These are phyloP conservation scores for Rubia tinctorum DNA, from an alignment of 305 asterid species.

Conservation along the genomic window DNA sequence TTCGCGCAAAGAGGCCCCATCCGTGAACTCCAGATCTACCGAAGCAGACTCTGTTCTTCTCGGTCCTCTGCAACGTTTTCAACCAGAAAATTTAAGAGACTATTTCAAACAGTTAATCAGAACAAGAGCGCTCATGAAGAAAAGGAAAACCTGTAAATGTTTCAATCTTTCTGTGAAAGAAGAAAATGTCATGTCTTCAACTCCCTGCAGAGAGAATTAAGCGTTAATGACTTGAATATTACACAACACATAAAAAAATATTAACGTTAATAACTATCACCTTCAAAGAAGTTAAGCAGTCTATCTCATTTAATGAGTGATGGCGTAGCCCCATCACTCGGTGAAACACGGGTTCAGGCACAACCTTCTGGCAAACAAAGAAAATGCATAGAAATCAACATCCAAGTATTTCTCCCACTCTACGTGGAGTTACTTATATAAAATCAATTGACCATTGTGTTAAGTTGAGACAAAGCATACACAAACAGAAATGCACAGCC, in stretches of 20 bases:
- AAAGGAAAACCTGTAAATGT: constrained; percentile 58
- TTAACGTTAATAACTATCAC: constrained; percentile 32
- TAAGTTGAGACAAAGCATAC: constrained; percentile 3
- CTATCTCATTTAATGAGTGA: constrained; percentile 64
- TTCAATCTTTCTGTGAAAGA: constrained; percentile 73
- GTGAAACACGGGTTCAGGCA: constrained; percentile 57
- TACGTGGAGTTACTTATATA: too few species aligned
- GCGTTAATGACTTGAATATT: not conserved
- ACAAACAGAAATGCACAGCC: constrained; percentile 5
- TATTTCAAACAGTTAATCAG: not conserved
- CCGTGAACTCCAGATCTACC: constrained; percentile 99
- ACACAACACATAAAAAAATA: not conserved
- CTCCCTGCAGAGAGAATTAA: constrained; percentile 41
- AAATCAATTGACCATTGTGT: not conserved
- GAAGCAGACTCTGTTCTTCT: constrained; percentile 73
- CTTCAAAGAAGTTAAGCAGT: constrained; percentile 45
- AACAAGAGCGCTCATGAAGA: constrained; percentile 3
- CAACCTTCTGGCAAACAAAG: constrained; percentile 39
- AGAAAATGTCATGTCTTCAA: constrained; percentile 42
- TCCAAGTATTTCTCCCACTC: not conserved
- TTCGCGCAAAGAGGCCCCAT: constrained; percentile 98
- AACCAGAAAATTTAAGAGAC: not conserved
- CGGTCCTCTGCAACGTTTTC: constrained; percentile 59
- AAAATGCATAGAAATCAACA: constrained; percentile 10
- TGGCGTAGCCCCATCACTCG: constrained; percentile 78